Evolutionary conservation across 2,329 filamentous ascomycete species (phyloP), one percentile per base, ranked within the genome.

Genomic region (Parastagonospora avenae): DNA sequence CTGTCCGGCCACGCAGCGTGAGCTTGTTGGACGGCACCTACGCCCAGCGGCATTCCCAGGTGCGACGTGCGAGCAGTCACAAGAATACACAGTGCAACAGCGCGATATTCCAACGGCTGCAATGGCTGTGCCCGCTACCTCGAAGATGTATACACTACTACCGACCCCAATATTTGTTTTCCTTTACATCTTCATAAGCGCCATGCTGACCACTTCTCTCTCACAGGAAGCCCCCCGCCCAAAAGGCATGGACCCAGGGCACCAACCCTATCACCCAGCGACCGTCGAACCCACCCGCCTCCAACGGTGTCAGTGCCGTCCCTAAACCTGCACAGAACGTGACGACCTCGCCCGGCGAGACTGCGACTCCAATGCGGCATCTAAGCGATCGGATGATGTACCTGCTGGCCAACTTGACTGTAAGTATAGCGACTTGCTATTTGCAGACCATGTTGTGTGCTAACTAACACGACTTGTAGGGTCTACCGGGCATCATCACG

Each of bases 181-280:
- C 50, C n/a, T 33, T 38, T 42, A 27, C 30, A 35, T 51, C 24
- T 42, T 36, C 31, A 29, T 37, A 8, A 41, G 30, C 49, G 42
- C 59, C 54, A 59, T 65, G 67, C 69, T 73, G 52, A 73, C 62
- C 37, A 41, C 42, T 31, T 48, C 16, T 33, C 50, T 38, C 39
- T 35, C 28, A 44, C 53, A 79, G 81, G 73, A 77, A 81, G 77
- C 74, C 82, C 72, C 70, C 77, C 28, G 60, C 79, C 41, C 81
- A 80, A 59, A 85, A 83, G 71, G 83, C 83, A 64, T 87, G 85
- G 85, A 79, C 80, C 42, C 77, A 81, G 64, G 82, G 82, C 62
- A 79, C 80, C 46, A 87, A 87, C 68, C 82, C 84, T 38, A 81
- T 85, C 67, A 84, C 82, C 15, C 82, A 85, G 61, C 80, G 82